Evolutionary conservation across 1,139 yeast genomes (phyloP), one percentile per base, ranked within the genome.

Genomic region (Hansenula sp.): DNA sequence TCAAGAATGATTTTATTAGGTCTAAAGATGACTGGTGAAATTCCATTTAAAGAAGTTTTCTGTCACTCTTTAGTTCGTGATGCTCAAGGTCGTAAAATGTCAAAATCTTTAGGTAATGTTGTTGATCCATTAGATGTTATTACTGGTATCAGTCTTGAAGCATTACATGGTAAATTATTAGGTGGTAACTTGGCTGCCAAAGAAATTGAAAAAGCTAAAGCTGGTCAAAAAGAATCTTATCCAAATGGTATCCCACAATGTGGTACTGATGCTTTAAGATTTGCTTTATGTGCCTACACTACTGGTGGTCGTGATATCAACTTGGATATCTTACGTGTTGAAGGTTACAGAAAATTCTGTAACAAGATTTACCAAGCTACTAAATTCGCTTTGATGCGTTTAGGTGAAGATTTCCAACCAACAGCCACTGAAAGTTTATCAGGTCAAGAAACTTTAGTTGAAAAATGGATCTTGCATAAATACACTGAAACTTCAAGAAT

Each of bases 361-460:
- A 92, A 92, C 80, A 92, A 92, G 80, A 92, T 92, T 57, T 92
- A 88, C 75, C 98, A 92, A 71, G 98, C 98, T 44, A 90, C 98
- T 50, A 92, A 92, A 71, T 92, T 92, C 61, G 98, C 89, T 32
- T 73, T 92, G 66, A 83, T 94, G 79, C 82, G 94, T 66, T 75
- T 92, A 51, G 98, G 97, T 44, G 83, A 77, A 22, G 95, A 83
- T 62, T 92, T 87, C 66, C 66, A 67, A 44, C 97, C 97, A 44
- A 87, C 94, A 43, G 79, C 82, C 14, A 65, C 73, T 34, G 73
- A 70, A 42, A 66, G 64, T 32, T 65, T 77, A 55, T 71, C 87
- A 34, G 97, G 97, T 42, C 72, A 83, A 40, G 96, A 89, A 66
- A 81, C 95, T 13, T 77, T 92, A 50, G 98, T 92, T 41, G 98